Conservation (phyloP, 345 rosid genomes). For the Linum trigynum region DNA sequence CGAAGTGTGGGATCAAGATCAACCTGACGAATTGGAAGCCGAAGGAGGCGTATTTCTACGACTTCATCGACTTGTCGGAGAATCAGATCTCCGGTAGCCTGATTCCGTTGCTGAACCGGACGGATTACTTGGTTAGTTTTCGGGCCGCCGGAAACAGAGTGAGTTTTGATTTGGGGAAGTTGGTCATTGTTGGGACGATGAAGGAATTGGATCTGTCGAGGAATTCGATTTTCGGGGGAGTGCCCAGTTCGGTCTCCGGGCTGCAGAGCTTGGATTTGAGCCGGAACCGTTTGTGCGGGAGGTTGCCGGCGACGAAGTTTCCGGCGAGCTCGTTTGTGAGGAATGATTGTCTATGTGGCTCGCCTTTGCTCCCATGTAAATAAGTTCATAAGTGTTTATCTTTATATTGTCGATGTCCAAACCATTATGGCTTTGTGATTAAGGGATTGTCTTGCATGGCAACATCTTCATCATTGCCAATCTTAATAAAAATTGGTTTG, state of each 20-base stretch:
- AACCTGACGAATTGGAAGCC: conserved; percentile 51
- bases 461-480: too few species aligned
- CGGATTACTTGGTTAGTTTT: background rate
- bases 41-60: conserved; percentile 51
- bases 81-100: conserved; percentile 38
- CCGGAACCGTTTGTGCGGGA: conserved; percentile 59
- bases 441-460: too few species aligned
- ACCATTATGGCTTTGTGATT: too few species aligned
- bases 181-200: conserved; percentile 15
- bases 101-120: conserved; percentile 1
- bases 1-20: conserved; percentile 58
- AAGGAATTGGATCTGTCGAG: conserved; percentile 25
- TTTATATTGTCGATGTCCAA: too few species aligned
- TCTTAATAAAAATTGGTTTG: too few species aligned
- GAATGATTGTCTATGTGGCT: conserved; percentile 19
- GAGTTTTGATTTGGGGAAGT: conserved; percentile 3
- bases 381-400: background rate
- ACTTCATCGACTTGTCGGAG: conserved; percentile 54
- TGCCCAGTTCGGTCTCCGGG: conserved; percentile 39
- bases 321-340: conserved; percentile 35
- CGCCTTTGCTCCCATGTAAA: conserved; percentile 19
- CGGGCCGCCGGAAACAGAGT: conserved; percentile 4
- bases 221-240: conserved; percentile 47
- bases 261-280: conserved; percentile 43
- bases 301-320: conserved; percentile 51